Evolutionary conservation across 768 basidiomycete species (phyloP).

Genomic region (Exsudoporus frostii): DNA sequence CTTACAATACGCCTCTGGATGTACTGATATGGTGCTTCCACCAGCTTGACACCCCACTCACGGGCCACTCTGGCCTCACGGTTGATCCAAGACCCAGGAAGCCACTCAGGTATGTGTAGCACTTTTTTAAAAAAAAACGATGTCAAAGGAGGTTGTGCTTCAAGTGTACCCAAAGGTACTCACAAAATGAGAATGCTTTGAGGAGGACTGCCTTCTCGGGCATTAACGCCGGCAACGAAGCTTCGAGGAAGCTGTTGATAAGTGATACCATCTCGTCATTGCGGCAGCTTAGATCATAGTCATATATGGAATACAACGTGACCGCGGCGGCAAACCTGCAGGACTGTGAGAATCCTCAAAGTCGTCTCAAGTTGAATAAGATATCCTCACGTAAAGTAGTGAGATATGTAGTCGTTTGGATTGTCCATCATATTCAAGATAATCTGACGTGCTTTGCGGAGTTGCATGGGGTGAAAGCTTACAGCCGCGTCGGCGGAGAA

Average conservation of each 20-base stretch:
- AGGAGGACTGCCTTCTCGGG: conserved; percentile 16
- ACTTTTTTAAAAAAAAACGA: conserved; percentile 16
- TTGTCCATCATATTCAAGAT: conserved; percentile 4
- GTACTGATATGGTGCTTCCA: conserved; percentile 17
- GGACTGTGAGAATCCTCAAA: not conserved
- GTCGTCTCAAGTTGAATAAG: not conserved
- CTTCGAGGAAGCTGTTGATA: conserved; percentile 7
- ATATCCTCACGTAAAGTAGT: conserved; percentile 10
- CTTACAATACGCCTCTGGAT: conserved; percentile 8
- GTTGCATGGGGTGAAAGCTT: conserved; percentile 6
- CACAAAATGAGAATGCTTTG: conserved; percentile 17
- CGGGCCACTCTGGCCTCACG: conserved; percentile 7
- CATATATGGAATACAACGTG: conserved; percentile 16
- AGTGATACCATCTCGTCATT: conserved; percentile 16
- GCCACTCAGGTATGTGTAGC: conserved; percentile 26
- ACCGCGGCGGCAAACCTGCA: conserved; percentile 34
- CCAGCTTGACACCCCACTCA: conserved; percentile 6
- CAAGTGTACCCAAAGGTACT: not conserved
- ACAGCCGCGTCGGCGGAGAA: conserved; percentile 2
- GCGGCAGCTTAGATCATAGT: conserved; percentile 15
- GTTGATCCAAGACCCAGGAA: conserved; percentile 18
- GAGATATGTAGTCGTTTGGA: conserved; percentile 1
- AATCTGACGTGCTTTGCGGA: conserved; percentile 7
- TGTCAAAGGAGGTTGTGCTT: not conserved
- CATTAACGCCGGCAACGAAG: conserved; percentile 3